phyloP scores from a whole-genome alignment of 306 rosid genomes.

The Echinosophora koreensis region DNA sequence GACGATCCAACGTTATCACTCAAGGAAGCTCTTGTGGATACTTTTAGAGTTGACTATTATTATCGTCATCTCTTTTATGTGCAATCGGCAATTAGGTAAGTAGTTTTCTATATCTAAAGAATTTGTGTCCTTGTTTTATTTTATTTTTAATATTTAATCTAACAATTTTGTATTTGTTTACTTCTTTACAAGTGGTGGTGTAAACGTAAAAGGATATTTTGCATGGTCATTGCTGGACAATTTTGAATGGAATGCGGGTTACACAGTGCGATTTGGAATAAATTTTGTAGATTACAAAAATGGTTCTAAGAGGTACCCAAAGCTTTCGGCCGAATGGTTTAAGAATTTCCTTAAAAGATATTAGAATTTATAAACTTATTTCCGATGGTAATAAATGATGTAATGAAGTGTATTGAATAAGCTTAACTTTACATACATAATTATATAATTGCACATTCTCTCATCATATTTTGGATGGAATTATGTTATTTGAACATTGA shows the following conservation, averaged over 20 bases:
- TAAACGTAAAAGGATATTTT: constrained; percentile 66
- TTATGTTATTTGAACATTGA: no score
- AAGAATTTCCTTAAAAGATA: constrained; percentile 50
- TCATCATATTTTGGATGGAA: no score
- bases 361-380: neutral
- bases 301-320: constrained; percentile 50
- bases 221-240: constrained; percentile 75
- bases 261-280: constrained; percentile 58
- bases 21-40: constrained; percentile 54
- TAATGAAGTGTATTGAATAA: neutral
- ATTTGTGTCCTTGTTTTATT: neutral
- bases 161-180: neutral
- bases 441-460: no score
- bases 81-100: constrained; percentile 60
- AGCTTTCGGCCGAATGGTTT: constrained; percentile 64
- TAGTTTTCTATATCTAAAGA: neutral
- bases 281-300: constrained; percentile 60
- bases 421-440: no score
- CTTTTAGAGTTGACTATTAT: constrained; percentile 60
- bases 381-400: neutral
- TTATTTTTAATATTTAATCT: neutral
- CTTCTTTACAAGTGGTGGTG: constrained; percentile 46
- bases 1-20: constrained; percentile 50
- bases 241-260: constrained; percentile 66
- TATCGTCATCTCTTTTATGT: constrained; percentile 59